A percentile compares a stretch with the other conserved stretches of the same genome.
These are phyloP conservation scores for Nasturtium officinale DNA, from an alignment of 345 rosid genomes.

Conservation along the genomic window DNA sequence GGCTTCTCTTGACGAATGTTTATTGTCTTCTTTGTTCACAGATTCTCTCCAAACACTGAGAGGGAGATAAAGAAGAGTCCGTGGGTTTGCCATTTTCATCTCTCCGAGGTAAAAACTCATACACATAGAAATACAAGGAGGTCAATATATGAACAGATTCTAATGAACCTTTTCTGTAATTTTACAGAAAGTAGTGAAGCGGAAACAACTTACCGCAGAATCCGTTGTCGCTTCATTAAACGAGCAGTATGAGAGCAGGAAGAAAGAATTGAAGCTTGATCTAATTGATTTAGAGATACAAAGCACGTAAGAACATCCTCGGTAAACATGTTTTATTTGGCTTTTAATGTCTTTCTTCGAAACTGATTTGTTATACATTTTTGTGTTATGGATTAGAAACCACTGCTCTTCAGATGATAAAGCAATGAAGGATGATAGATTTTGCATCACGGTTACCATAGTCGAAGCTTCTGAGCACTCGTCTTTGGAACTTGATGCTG, in stretches of 20 bases:
- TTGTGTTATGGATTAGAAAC: conserved; percentile 28
- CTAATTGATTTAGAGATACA: conserved; percentile 49
- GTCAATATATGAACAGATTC: background rate
- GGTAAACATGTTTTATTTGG: background rate
- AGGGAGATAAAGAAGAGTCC: conserved; percentile 50
- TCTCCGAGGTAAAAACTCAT: conserved; percentile 59
- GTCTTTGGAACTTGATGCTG: conserved; percentile 43
- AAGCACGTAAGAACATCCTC: conserved; percentile 59
- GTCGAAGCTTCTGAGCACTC: conserved; percentile 49
- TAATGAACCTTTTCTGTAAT: conserved; percentile 20
- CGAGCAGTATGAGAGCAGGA: conserved; percentile 45
- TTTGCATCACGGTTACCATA: conserved; percentile 59
- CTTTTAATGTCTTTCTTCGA: background rate
- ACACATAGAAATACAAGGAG: background rate
- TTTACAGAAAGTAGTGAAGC: conserved; percentile 64
- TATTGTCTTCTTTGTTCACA: conserved; percentile 35
- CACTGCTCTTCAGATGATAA: conserved; percentile 42
- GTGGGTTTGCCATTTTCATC: conserved; percentile 90
- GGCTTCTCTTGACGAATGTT: conserved; percentile 31
- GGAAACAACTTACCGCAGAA: conserved; percentile 52
- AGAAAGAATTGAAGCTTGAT: conserved; percentile 44
- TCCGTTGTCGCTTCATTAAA: conserved; percentile 56
- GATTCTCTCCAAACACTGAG: conserved; percentile 57
- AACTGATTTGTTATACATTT: conserved; percentile 29
- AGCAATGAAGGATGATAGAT: conserved; percentile 48